A percentile compares a stretch with the other conserved stretches of the same genome.
These are phyloP conservation scores for Colletotrichum siamense DNA, from an alignment of 2,329 filamentous ascomycete genomes.

Conservation along the genomic window DNA sequence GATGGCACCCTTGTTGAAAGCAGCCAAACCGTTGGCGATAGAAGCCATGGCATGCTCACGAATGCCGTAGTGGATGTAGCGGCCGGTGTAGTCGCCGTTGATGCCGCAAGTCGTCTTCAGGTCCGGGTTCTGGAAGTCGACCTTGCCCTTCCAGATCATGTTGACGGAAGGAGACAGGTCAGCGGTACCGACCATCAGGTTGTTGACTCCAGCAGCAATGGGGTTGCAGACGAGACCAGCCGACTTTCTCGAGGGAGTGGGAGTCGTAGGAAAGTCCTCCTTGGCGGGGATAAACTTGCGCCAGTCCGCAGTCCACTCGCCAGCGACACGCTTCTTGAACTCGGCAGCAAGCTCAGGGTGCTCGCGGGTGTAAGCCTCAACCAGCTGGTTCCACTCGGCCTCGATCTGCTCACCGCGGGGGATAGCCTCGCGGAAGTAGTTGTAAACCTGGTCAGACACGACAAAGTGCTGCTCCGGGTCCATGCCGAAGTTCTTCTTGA, in stretches of 20 bases:
- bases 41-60: constrained; percentile 67
- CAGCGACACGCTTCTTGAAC: constrained; percentile 51
- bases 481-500: constrained; percentile 38
- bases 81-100: constrained; percentile 58
- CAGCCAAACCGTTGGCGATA: constrained; percentile 64
- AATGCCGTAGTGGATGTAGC: constrained; percentile 66
- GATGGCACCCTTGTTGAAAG: constrained; percentile 59
- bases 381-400: constrained; percentile 48
- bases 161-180: constrained; percentile 59
- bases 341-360: constrained; percentile 56
- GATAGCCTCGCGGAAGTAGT: constrained; percentile 54
- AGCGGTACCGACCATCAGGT: constrained; percentile 59
- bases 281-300: constrained; percentile 51
- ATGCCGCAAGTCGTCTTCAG: constrained; percentile 49
- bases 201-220: constrained; percentile 49
- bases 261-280: constrained; percentile 47
- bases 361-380: constrained; percentile 46
- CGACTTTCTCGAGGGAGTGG: constrained; percentile 56
- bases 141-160: constrained; percentile 60
- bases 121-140: constrained; percentile 52
- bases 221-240: constrained; percentile 56
- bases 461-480: constrained; percentile 40
- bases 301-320: constrained; percentile 54
- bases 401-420: constrained; percentile 49
- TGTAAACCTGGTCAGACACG: constrained; percentile 49